These are phyloP conservation scores for Cyathus striatus DNA, from an alignment of 768 basidiomycete genomes.

Conservation along the genomic window DNA sequence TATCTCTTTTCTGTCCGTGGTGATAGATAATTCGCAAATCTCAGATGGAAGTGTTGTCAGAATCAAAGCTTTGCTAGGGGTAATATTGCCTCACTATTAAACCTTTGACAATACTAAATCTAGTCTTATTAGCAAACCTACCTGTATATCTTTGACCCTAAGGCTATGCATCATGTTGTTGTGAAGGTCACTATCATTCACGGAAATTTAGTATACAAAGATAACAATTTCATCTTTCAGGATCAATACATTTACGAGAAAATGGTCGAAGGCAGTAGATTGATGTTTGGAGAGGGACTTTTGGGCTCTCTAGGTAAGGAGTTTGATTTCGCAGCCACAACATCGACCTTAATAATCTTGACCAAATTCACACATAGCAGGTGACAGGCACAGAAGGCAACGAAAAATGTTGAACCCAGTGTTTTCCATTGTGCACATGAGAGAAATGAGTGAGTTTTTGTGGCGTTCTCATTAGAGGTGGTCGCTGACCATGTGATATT, in stretches of 20 bases:
- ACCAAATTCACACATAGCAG: neutral
- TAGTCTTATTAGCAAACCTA: conserved; percentile 17
- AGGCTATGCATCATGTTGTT: conserved; percentile 38
- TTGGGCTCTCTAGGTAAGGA: conserved; percentile 16
- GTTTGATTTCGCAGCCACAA: neutral
- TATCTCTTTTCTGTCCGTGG: neutral
- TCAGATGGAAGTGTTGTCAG: conserved; percentile 27
- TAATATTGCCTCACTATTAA: conserved; percentile 14
- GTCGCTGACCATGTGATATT: neutral
- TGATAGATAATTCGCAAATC: neutral
- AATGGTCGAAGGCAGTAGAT: conserved; percentile 9
- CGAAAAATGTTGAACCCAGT: conserved; percentile 33
- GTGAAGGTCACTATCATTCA: conserved; percentile 30
- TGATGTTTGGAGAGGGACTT: conserved; percentile 16
- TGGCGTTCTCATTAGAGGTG: neutral
- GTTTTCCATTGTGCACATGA: conserved; percentile 26
- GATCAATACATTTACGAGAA: conserved; percentile 24
- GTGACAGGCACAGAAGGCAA: conserved; percentile 14
- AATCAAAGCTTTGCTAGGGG: conserved; percentile 28
- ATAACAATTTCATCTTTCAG: conserved; percentile 10
- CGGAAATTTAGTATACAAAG: neutral
- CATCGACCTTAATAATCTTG: neutral
- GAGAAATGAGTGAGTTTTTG: conserved; percentile 23
- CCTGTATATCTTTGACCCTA: conserved; percentile 39
- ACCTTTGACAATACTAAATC: neutral